Evolutionary conservation across 345 rosid species (phyloP).

Genomic region (Microthlaspi erraticum): DNA sequence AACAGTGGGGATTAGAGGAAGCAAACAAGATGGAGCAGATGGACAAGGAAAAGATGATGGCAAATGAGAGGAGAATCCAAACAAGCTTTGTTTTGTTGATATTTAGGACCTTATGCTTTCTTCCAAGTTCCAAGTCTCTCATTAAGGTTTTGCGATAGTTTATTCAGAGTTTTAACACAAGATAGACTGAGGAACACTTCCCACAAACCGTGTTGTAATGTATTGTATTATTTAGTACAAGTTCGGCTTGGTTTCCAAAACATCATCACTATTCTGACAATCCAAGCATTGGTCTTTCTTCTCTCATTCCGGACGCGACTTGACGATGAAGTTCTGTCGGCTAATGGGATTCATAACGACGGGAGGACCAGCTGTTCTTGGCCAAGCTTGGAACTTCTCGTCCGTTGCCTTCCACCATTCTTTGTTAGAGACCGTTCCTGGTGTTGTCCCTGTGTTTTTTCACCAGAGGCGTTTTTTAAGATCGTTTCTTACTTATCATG

Average conservation of each 20-base stretch:
- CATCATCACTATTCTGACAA: slow-evolving; percentile 3
- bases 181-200: slow-evolving; percentile 31
- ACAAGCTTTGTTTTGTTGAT: slow-evolving; percentile 37
- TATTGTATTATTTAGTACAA: slow-evolving; percentile 39
- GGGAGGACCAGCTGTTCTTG: slow-evolving; percentile 93
- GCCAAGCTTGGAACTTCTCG: slow-evolving; percentile 95
- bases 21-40: slow-evolving; percentile 43
- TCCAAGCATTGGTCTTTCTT: slow-evolving; percentile 1
- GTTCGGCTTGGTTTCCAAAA: slow-evolving; percentile 31
- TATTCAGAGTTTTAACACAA: slow-evolving; percentile 29
- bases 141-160: slow-evolving; percentile 26
- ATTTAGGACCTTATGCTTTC: slow-evolving; percentile 30
- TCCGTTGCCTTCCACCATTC: slow-evolving; percentile 90
- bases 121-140: slow-evolving; percentile 18
- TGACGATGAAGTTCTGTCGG: slow-evolving; percentile 90
- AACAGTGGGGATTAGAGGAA: slow-evolving; percentile 41
- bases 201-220: slow-evolving; percentile 39
- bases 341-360: slow-evolving; percentile 94
- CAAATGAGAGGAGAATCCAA: slow-evolving; percentile 34
- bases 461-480: background rate
- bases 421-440: slow-evolving; percentile 67
- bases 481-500: background rate
- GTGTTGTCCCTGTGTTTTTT: slow-evolving; percentile 67
- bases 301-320: slow-evolving; percentile 45
- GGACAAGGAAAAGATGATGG: slow-evolving; percentile 46